Conservation (phyloP, 2,329 filamentous ascomycete species). For the Blastomyces gilchristii region DNA sequence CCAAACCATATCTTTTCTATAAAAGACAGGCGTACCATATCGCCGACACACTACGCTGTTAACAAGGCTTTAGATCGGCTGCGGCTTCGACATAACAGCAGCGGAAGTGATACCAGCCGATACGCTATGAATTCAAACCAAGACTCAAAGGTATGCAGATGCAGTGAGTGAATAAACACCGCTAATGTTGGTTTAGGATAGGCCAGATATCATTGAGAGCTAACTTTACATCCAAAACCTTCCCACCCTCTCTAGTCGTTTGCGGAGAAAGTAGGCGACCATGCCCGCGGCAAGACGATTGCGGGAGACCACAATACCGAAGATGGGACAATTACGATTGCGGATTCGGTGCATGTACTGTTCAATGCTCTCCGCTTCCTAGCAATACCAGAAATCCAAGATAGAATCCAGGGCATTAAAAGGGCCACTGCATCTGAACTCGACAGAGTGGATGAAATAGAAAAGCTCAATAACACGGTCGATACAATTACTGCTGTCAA, state of each 20-base stretch:
- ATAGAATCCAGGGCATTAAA: not conserved
- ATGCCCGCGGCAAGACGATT: not conserved
- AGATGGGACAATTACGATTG: not conserved
- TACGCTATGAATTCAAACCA: not conserved
- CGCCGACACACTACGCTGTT: not conserved
- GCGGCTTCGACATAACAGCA: not conserved
- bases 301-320: not conserved
- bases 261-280: not conserved
- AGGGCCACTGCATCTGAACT: not conserved
- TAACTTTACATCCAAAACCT: not conserved
- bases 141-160: not conserved
- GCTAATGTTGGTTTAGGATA: not conserved
- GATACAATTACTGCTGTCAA: not conserved
- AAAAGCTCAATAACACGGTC: not conserved
- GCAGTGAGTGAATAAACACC: not conserved
- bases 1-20: slow-evolving; percentile 5
- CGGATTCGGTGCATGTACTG: not conserved
- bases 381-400: not conserved
- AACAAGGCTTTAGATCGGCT: not conserved
- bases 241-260: not conserved
- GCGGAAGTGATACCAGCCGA: not conserved
- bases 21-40: slow-evolving; percentile 1
- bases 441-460: not conserved
- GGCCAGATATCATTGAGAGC: not conserved
- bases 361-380: not conserved